Base-by-base conservation (phyloP, 345 rosid species). In the Iberis pinnata region DNA sequence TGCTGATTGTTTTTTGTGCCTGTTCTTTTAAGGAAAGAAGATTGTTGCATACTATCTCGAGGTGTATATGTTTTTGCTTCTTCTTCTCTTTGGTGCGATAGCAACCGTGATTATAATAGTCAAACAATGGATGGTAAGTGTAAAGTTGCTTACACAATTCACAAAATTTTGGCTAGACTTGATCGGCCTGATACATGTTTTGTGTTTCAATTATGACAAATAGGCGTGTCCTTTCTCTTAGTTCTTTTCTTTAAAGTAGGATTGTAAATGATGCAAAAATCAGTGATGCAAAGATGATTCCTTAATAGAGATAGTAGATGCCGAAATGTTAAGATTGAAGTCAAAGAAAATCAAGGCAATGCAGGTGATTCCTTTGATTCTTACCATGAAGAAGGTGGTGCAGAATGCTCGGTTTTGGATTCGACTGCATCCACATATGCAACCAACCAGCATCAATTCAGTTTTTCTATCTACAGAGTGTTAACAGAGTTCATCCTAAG, bases 41-140 rank as follows among this genome's bases (percentile, higher is more conserved):
- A 93, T 64, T 76, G 67, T 70, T 93, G 99, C 97, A 93, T 74
- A 67, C 79, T 93, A 57, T 93, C 99, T 64, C 84, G 72, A 53
- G 97, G 90, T 66, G 95, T 81, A 55, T 82, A 80, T 73, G 73
- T 79, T 26, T 93, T 93, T 70, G 75, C 90, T 93, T 74, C 83
- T 86, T 58, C 95, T 93, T 43, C 80, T 88, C 64, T 86, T 88
- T 72, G 85, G 89, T 74, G 97, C 99, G 50, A 88, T 88, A 70
- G 72, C 92, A 55, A 84, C 97, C 60, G 86, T 93, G 70, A 75
- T 82, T 53, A 73, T 76, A 61, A 84, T 86, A 35, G 70, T 86
- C 67, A 17, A 66, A 57, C 99, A 97, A 50, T 93, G 97, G 97
- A 88, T 82, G 44, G 97, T 88, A 78, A 70, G 84, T 75, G 65